Conservation (phyloP, 179 eudicot species). For the Carnegiea gigantea region DNA sequence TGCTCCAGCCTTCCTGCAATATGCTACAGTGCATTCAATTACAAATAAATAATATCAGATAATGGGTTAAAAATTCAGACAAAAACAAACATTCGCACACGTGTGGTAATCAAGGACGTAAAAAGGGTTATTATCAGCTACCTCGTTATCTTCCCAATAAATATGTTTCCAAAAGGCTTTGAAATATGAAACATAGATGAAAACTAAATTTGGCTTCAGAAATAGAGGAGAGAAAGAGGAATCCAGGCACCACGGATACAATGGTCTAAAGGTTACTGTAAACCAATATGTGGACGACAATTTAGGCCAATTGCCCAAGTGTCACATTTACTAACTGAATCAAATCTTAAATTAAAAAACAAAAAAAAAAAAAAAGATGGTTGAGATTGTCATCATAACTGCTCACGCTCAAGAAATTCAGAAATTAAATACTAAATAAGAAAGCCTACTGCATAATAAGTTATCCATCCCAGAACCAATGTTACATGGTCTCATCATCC, state of each 20-base stretch:
- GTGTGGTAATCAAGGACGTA: not conserved
- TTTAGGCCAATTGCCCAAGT: not conserved
- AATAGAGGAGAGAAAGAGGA: not conserved
- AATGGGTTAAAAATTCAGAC: constrained; percentile 11
- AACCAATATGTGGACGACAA: not conserved
- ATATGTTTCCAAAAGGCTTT: not conserved
- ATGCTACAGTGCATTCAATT: constrained; percentile 61
- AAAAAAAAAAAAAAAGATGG: not conserved
- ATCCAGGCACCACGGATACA: not conserved
- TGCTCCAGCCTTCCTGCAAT: constrained; percentile 76
- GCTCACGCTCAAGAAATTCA: not conserved
- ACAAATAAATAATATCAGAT: constrained; percentile 31
- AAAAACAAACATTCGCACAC: not conserved
- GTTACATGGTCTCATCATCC: not conserved
- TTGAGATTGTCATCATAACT: no score
- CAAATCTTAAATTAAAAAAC: no score
- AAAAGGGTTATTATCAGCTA: not conserved
- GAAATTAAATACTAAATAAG: no score
- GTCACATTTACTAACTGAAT: not conserved
- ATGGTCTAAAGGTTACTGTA: not conserved
- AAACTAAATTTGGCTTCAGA: not conserved
- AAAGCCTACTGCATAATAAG: not conserved
- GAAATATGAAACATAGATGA: not conserved
- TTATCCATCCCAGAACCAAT: not conserved
- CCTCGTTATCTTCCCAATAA: not conserved